Conservation (phyloP, 305 asterid genomes). For the Fraxinus xanthoxyloides region DNA sequence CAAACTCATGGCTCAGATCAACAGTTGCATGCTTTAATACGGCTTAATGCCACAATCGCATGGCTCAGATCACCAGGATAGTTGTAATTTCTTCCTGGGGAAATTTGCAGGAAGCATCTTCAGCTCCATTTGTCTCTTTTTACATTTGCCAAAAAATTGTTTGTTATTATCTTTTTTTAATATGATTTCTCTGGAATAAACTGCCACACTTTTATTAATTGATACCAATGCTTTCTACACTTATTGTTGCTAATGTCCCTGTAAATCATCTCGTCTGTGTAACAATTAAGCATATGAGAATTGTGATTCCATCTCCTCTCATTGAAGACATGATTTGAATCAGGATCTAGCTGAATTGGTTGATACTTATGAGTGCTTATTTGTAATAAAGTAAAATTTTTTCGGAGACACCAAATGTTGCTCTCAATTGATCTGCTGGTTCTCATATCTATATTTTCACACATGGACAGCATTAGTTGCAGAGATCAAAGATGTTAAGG, state of each 20-base stretch:
- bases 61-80: background rate
- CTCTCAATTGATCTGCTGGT: constrained; percentile 16
- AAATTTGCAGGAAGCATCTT: background rate
- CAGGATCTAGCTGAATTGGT: background rate
- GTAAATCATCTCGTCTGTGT: background rate
- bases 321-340: background rate
- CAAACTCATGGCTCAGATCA: background rate
- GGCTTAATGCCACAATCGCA: background rate
- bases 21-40: background rate
- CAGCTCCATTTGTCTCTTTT: background rate
- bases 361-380: background rate
- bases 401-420: background rate
- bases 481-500: constrained; percentile 90
- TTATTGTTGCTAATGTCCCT: background rate
- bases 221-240: background rate
- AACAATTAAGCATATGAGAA: background rate
- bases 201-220: background rate
- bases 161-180: background rate
- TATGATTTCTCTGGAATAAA: background rate
- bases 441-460: constrained; percentile 26
- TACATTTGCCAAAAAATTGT: background rate
- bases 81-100: background rate
- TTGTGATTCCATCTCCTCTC: background rate
- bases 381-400: background rate
- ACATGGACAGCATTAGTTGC: constrained; percentile 70